These are phyloP conservation scores for Pseudotsuga menziesii DNA, from an alignment of 75 land plant species.

Conservation along the genomic window DNA sequence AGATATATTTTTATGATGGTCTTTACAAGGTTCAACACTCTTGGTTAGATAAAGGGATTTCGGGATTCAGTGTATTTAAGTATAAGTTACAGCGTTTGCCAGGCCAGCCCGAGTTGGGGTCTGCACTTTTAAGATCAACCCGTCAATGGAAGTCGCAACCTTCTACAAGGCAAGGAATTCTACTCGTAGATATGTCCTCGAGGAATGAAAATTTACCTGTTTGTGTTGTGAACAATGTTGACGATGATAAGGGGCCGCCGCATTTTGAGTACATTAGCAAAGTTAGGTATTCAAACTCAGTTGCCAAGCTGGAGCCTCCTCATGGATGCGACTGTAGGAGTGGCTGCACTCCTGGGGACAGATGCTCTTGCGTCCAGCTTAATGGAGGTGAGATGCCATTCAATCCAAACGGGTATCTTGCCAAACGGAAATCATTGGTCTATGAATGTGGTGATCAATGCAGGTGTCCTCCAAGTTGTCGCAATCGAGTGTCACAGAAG, in stretches of 20 bases:
- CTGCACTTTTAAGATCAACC: slow-evolving; percentile 29
- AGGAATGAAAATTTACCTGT: slow-evolving; percentile 58
- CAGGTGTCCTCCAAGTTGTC: slow-evolving; percentile 40
- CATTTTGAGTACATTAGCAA: slow-evolving; percentile 41
- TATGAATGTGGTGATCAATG: slow-evolving; percentile 62
- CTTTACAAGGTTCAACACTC: slow-evolving; percentile 55
- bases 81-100: slow-evolving; percentile 51
- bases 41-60: slow-evolving; percentile 50
- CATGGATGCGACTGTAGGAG: slow-evolving; percentile 42
- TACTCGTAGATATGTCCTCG: slow-evolving; percentile 44
- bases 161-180: slow-evolving; percentile 31
- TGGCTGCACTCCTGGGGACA: slow-evolving; percentile 21
- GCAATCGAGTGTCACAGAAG: slow-evolving; percentile 43
- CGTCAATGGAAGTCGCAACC: slow-evolving; percentile 44
- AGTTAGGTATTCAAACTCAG: slow-evolving; percentile 26
- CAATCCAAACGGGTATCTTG: slow-evolving; percentile 38
- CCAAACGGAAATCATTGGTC: slow-evolving; percentile 23
- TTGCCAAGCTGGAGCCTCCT: slow-evolving; percentile 12
- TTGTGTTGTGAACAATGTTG: slow-evolving; percentile 61
- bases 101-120: slow-evolving; percentile 59
- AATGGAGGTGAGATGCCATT: slow-evolving; percentile 52
- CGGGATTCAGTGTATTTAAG: slow-evolving; percentile 55
- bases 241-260: slow-evolving; percentile 55
- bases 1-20: slow-evolving; percentile 72
- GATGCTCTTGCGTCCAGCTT: slow-evolving; percentile 37